These are phyloP conservation scores for Lenwebbia sp. DNA, from an alignment of 345 rosid genomes.

Conservation along the genomic window DNA sequence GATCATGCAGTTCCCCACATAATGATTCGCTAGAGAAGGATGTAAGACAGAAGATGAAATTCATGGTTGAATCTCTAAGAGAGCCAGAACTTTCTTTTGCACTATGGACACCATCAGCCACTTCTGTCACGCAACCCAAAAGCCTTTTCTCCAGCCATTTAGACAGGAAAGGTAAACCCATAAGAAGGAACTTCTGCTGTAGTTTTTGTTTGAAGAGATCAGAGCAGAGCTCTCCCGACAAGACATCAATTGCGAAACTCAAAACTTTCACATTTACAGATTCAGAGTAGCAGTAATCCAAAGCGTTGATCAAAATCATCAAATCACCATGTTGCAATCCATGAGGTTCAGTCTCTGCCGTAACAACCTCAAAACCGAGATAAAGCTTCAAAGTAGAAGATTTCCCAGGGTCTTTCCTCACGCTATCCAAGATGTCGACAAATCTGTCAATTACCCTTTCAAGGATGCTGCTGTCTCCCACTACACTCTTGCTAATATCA, in stretches of 20 bases:
- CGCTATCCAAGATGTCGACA: slow-evolving; percentile 60
- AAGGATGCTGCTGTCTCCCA: slow-evolving; percentile 35
- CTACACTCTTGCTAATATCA: slow-evolving; percentile 41
- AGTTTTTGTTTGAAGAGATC: slow-evolving; percentile 47
- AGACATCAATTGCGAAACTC: slow-evolving; percentile 66
- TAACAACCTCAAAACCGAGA: slow-evolving; percentile 45
- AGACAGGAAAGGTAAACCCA: slow-evolving; percentile 59
- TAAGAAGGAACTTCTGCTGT: slow-evolving; percentile 45
- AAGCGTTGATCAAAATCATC: slow-evolving; percentile 57
- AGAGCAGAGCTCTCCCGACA: slow-evolving; percentile 52
- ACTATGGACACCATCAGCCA: slow-evolving; percentile 29
- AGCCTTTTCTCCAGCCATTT: slow-evolving; percentile 86
- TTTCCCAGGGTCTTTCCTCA: slow-evolving; percentile 64
- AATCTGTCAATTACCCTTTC: slow-evolving; percentile 64
- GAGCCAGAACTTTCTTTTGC: slow-evolving; percentile 53
- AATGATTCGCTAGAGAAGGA: slow-evolving; percentile 35
- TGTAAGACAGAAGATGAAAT: slow-evolving; percentile 53
- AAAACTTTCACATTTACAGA: slow-evolving; percentile 69
- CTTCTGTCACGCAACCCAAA: slow-evolving; percentile 54
- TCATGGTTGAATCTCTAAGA: slow-evolving; percentile 77
- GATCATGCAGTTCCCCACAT: slow-evolving; percentile 41
- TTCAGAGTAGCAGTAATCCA: slow-evolving; percentile 65
- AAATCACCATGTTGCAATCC: slow-evolving; percentile 53
- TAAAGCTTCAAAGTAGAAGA: slow-evolving; percentile 44
- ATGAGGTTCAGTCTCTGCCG: slow-evolving; percentile 31